phyloP scores from a whole-genome alignment of 1,139 yeast species.

The Williopsis jadinii region DNA sequence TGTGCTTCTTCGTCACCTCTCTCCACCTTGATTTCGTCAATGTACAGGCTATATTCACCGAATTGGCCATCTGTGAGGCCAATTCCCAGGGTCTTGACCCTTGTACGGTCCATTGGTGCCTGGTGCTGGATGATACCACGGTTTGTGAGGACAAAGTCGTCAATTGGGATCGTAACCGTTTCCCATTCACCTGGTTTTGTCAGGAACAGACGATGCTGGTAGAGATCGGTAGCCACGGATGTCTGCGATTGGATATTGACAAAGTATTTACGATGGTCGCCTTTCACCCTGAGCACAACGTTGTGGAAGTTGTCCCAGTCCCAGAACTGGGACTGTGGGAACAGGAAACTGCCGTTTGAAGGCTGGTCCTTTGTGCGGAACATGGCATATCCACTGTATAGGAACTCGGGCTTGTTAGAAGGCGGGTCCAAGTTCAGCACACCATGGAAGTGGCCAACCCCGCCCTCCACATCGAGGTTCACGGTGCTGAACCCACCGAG shows the following conservation, averaged over 20 bases:
- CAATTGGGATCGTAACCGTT: constrained; percentile 68
- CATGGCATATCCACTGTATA: constrained; percentile 82
- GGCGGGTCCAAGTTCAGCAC: constrained; percentile 71
- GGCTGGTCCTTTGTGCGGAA: constrained; percentile 64
- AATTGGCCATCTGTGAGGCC: constrained; percentile 75
- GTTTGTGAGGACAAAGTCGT: constrained; percentile 76
- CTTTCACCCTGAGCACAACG: constrained; percentile 64
- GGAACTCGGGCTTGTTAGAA: constrained; percentile 56
- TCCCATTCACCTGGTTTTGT: constrained; percentile 80
- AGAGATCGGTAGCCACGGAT: constrained; percentile 70
- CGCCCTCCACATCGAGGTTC: constrained; percentile 35
- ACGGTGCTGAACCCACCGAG: constrained; percentile 76
- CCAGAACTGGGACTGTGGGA: constrained; percentile 40
- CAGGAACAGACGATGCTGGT: constrained; percentile 74
- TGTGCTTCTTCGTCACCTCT: constrained; percentile 42
- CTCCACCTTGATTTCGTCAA: constrained; percentile 71
- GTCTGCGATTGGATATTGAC: constrained; percentile 79
- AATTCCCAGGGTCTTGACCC: constrained; percentile 68
- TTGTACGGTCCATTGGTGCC: constrained; percentile 54
- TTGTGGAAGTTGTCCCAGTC: constrained; percentile 57
- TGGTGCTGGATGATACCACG: constrained; percentile 77
- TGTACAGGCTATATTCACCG: constrained; percentile 65
- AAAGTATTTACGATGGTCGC: constrained; percentile 69
- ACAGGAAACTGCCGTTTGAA: neutral
- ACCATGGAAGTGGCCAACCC: constrained; percentile 61